Conservation (phyloP, 2,329 filamentous ascomycete genomes). For the Clathrospora elynae region DNA sequence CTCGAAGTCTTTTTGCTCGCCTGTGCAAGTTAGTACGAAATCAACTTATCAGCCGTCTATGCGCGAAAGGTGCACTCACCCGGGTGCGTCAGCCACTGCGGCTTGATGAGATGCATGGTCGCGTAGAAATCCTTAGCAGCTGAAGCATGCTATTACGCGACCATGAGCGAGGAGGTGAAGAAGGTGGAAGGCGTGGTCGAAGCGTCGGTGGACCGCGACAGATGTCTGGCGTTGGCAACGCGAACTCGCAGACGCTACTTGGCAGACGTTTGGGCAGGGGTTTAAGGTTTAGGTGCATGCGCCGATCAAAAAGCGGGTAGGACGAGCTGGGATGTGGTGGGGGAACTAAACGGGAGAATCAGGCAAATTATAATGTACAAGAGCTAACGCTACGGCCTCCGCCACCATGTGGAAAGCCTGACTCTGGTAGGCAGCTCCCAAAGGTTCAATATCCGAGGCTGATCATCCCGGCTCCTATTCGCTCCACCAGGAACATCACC, state of each 20-base stretch:
- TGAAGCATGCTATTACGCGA: slow-evolving; percentile 35
- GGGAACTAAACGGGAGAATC: neutral
- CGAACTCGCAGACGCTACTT: slow-evolving; percentile 35
- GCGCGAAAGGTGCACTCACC: slow-evolving; percentile 58
- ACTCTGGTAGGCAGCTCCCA: too few species aligned
- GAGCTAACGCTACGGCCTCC: too few species aligned
- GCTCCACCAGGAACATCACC: too few species aligned
- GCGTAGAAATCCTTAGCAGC: slow-evolving; percentile 22
- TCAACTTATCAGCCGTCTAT: slow-evolving; percentile 16
- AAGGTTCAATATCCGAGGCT: too few species aligned
- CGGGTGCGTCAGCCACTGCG: slow-evolving; percentile 92
- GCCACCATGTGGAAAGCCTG: too few species aligned
- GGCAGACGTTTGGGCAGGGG: slow-evolving; percentile 35
- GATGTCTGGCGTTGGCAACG: slow-evolving; percentile 39
- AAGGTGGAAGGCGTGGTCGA: slow-evolving; percentile 11
- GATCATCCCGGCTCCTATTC: too few species aligned
- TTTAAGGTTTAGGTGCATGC: slow-evolving; percentile 43
- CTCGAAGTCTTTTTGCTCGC: slow-evolving; percentile 97
- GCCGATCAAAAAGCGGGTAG: slow-evolving; percentile 29
- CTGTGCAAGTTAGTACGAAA: slow-evolving; percentile 56
- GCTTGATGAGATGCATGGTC: slow-evolving; percentile 75
- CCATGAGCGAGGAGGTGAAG: slow-evolving; percentile 21
- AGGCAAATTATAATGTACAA: too few species aligned
- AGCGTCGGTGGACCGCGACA: slow-evolving; percentile 33
- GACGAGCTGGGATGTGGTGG: slow-evolving; percentile 4